A percentile compares a stretch with the other conserved stretches of the same genome.
These are phyloP conservation scores for Krasilnikovozyma curviuscula DNA, from an alignment of 768 basidiomycete genomes.

Conservation along the genomic window DNA sequence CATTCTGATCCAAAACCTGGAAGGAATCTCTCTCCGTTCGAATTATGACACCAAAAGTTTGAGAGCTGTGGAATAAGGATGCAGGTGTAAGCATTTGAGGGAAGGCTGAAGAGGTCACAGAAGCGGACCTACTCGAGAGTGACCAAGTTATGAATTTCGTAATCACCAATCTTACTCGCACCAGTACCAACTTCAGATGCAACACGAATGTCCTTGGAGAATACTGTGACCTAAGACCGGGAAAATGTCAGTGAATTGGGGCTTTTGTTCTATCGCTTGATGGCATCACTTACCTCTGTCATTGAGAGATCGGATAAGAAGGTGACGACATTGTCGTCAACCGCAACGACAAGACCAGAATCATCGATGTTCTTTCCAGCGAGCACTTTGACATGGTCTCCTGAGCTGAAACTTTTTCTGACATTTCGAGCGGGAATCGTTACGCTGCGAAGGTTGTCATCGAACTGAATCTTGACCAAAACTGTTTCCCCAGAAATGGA, in stretches of 20 bases:
- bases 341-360: slow-evolving; percentile 84
- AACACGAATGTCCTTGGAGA: slow-evolving; percentile 89
- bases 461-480: slow-evolving; percentile 63
- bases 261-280: background rate
- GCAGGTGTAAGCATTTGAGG: slow-evolving; percentile 41
- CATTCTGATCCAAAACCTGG: slow-evolving; percentile 87
- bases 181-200: slow-evolving; percentile 93
- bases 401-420: slow-evolving; percentile 83
- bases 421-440: slow-evolving; percentile 63
- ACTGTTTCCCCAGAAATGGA: slow-evolving; percentile 75
- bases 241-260: background rate
- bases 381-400: slow-evolving; percentile 98
- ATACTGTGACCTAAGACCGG: slow-evolving; percentile 60
- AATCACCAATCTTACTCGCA: slow-evolving; percentile 73
- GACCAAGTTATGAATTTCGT: slow-evolving; percentile 88
- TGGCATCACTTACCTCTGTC: slow-evolving; percentile 49
- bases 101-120: background rate
- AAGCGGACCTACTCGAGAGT: slow-evolving; percentile 64
- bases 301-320: slow-evolving; percentile 94
- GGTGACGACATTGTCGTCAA: slow-evolving; percentile 66
- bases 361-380: slow-evolving; percentile 83
- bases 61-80: slow-evolving; percentile 36
- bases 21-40: slow-evolving; percentile 91
- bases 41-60: slow-evolving; percentile 92
- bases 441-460: too few relatives aligned